Evolutionary conservation across 345 rosid genomes (phyloP), one percentile per base, ranked within the genome.

Genomic region (Rhodomyrtus tomentosa): DNA sequence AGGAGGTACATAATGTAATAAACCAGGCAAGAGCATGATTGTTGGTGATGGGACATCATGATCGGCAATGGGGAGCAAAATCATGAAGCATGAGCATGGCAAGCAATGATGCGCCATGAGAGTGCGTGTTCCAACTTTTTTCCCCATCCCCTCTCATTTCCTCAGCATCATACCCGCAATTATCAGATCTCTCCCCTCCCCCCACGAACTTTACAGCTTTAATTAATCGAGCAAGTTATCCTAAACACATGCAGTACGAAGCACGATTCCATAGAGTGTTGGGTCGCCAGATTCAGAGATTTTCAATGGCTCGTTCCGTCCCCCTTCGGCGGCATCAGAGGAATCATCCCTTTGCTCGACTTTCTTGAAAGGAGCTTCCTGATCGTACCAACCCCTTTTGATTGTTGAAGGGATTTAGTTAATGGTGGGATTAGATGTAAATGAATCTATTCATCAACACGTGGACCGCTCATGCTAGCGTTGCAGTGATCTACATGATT

Each of bases 41-140:
- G 79, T 2, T 40, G 45, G 79, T 32, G 79, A 68, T 68, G 79
- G 79, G 45, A 68, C 79, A 68, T 68, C 79, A 32, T 68, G 79
- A 68, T 36, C 79, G 79, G 79, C 79, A 68, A 68, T 20, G 79
- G 79, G 79, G 45, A 68, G 79, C 79, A 68, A 40, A 40, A 68
- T 68, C 45, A 68, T 42, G 85, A 52, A 4, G 83, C 83, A 81
- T 49, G 85, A 72, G 85, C 81, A 72, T 51, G 85, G 32, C 62
- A 36, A 27, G 83, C 74, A 55, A 80, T 80, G 29, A 84, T 84
- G 22, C 29, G 83, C 54, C 83, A 80, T 79, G 86, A 79, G 82
- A 80, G 86, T 79, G 74, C 81, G 82, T 80, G 72, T 50, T 36
- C 52, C 52, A 1, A 55, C 10, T 82, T 82, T 2, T 68, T 58